Base-by-base conservation (phyloP, 441 rosid genomes). In the Croton setiger region DNA sequence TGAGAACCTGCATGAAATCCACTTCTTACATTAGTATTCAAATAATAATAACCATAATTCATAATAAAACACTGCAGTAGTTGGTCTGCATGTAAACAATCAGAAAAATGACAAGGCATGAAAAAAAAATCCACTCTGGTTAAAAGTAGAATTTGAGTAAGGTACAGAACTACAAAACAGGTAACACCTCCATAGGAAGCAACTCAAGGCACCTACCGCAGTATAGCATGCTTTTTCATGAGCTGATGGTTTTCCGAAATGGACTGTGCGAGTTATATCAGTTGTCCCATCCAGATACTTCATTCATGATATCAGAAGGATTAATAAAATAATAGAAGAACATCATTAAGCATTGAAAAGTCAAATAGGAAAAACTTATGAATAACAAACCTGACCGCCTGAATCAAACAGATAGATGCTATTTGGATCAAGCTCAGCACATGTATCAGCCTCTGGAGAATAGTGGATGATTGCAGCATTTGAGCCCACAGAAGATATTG, bases 241-340 rank as follows among this genome's bases (percentile, higher is more conserved):
- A 53, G 84, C 81, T 62, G 97, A 84, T 72, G 99, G 97, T 76
- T 81, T 90, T 54, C 98, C 99, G 84, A 92, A 95, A 83, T 95
- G 99, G 74, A 92, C 93, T 0, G 98, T 90, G 68, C 98, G 92
- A 63, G 99, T 95, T 67, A 95, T 85, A 73, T 95, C 99, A 74
- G 98, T 95, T 35, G 98, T 92, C 72, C 99, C 99, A 80, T 95
- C 99, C 41, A 88, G 85, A 82, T 95, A 95, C 98, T 95, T 78
- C 71, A 74, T 45, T 62, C 65, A 70, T 44, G 23, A 66, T 62
- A 75, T 33, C 51, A 82, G 75, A 63, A 52, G 20, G 20, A 60
- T 66, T 5, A 31, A 35, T 68, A 14, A 27, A 12, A 33, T 65
- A 51, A 67, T 6, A 5, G 5, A 36, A 66, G 56, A 66, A 57